Conservation (phyloP, 164 flowering plant species). For the Houttuynia cordata region DNA sequence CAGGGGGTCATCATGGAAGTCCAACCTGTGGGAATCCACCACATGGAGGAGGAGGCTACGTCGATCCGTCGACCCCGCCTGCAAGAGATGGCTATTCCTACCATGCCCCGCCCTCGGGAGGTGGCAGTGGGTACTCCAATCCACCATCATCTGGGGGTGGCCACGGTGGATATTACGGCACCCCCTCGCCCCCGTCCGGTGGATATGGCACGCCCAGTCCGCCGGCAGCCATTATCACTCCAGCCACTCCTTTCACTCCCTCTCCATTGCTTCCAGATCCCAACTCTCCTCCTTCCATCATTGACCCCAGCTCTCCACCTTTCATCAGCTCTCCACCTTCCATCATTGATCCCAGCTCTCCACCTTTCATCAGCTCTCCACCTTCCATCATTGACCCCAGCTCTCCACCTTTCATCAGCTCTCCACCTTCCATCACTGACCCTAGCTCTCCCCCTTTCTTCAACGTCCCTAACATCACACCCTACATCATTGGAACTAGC, state of each 20-base stretch:
- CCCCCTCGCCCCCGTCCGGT: constrained; percentile 23
- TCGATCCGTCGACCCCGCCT: too few relatives aligned
- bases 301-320: too few relatives aligned
- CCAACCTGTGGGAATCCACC: neutral
- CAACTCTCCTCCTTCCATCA: constrained; percentile 5
- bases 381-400: too few relatives aligned
- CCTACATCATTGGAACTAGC: constrained; percentile 49
- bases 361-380: neutral
- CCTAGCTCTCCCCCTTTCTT: constrained; percentile 12
- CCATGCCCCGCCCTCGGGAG: too few relatives aligned
- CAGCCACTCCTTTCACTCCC: neutral
- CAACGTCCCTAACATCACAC: constrained; percentile 27
- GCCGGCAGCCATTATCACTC: constrained; percentile 7
- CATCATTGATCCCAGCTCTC: too few relatives aligned
- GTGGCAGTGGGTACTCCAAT: too few relatives aligned
- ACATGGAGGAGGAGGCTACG: constrained; percentile 12
- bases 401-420: constrained; percentile 14
- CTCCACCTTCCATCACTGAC: too few relatives aligned
- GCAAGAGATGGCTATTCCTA: too few relatives aligned
- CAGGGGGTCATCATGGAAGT: constrained; percentile 7
- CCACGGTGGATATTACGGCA: constrained; percentile 4
- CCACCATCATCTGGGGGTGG: too few relatives aligned
- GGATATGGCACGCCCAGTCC: constrained; percentile 11
- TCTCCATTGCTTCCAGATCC: constrained; percentile 5
- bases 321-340: neutral